A percentile compares a stretch with the other conserved stretches of the same genome.
Evolutionary conservation across 352 stramenopile species (phyloP).

Genomic region (Phytophthora cajani): DNA sequence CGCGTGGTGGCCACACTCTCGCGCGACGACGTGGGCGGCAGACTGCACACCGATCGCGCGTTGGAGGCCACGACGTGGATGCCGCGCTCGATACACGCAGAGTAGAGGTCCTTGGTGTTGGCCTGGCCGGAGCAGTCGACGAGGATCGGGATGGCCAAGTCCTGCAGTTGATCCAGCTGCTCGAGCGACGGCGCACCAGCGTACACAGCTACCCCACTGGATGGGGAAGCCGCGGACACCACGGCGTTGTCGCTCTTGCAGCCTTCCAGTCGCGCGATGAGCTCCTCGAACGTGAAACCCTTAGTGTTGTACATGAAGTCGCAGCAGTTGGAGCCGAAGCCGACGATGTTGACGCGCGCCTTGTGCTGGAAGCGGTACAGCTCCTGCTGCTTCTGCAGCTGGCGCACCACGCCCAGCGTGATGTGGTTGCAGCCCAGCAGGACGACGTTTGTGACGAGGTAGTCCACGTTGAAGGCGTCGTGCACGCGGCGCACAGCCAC

Average conservation of each 20-base stretch:
- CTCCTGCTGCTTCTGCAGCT: constrained; percentile 68
- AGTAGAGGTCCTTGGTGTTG: constrained; percentile 60
- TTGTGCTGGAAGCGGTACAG: constrained; percentile 78
- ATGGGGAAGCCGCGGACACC: constrained; percentile 27
- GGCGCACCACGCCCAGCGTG: constrained; percentile 61
- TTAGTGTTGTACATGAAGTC: constrained; percentile 63
- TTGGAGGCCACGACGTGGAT: constrained; percentile 83
- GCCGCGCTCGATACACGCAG: constrained; percentile 65
- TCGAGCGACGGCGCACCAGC: constrained; percentile 50
- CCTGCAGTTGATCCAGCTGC: constrained; percentile 65
- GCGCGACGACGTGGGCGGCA: constrained; percentile 62
- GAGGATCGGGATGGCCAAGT: constrained; percentile 75
- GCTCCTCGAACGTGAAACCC: constrained; percentile 60
- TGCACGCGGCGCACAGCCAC: constrained; percentile 79
- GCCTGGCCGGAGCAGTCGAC: constrained; percentile 76
- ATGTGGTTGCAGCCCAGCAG: constrained; percentile 81
- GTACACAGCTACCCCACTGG: constrained; percentile 30
- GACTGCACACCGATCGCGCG: constrained; percentile 55
- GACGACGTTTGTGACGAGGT: constrained; percentile 75
- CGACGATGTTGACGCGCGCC: constrained; percentile 67
- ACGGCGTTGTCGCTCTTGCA: constrained; percentile 47
- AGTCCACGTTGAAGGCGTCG: constrained; percentile 83
- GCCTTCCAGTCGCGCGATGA: constrained; percentile 44
- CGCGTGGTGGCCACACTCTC: constrained; percentile 61
- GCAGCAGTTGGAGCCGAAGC: constrained; percentile 71